phyloP scores from a whole-genome alignment of 83 land plant genomes.

The Diphasiastrum complanatum region DNA sequence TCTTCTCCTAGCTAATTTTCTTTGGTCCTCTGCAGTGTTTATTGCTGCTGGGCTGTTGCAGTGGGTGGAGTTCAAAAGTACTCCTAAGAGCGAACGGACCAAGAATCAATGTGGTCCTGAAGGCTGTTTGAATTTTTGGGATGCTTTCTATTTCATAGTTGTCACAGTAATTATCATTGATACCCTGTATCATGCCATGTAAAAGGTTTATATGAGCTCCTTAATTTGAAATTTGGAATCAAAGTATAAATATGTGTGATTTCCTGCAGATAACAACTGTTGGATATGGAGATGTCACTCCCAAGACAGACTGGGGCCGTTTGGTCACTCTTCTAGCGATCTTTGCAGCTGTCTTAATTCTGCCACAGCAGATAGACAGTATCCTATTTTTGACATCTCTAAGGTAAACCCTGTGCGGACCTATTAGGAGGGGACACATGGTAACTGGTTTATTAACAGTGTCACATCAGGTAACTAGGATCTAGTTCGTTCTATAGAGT shows the following conservation, averaged over 20 bases:
- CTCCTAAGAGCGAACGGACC: constrained; percentile 16
- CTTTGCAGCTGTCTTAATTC: constrained; percentile 13
- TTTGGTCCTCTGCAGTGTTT: constrained; percentile 17
- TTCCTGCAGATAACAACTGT: constrained; percentile 25
- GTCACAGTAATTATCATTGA: constrained; percentile 22
- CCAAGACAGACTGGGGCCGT: constrained; percentile 20
- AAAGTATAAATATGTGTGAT: too few relatives aligned
- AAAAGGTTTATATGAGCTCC: too few relatives aligned
- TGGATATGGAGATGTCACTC: constrained; percentile 31
- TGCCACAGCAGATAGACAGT: constrained; percentile 24
- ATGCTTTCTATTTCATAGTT: constrained; percentile 29
- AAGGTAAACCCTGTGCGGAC: too few relatives aligned
- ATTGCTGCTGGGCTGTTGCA: constrained; percentile 30
- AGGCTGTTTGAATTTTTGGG: constrained; percentile 26
- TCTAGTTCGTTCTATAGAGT: too few relatives aligned
- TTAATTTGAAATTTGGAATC: too few relatives aligned
- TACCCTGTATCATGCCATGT: too few relatives aligned
- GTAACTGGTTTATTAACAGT: too few relatives aligned
- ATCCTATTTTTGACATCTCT: constrained; percentile 20
- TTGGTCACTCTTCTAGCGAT: constrained; percentile 18
- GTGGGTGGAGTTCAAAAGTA: constrained; percentile 26
- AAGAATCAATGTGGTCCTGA: constrained; percentile 12
- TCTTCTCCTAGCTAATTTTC: neutral
- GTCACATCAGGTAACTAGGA: too few relatives aligned
- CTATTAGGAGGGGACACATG: too few relatives aligned